Percentiles rank a stretch among this genome's conserved stretches.
These are phyloP conservation scores for Digitaria exilis DNA, from an alignment of 202 grass and related monocot genomes.

Conservation along the genomic window DNA sequence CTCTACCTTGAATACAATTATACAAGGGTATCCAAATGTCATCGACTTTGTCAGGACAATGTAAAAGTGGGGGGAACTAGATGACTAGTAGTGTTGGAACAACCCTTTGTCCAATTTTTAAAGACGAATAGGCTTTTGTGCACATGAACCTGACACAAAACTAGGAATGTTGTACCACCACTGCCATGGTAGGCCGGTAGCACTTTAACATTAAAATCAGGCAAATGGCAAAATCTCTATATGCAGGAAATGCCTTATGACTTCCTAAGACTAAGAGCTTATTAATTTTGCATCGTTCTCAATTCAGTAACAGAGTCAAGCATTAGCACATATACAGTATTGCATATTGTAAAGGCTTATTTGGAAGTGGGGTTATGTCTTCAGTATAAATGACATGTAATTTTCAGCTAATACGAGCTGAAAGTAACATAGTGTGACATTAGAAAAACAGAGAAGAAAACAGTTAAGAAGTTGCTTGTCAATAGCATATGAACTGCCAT, in stretches of 20 bases:
- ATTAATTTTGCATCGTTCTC: neutral
- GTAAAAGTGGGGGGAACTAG: neutral
- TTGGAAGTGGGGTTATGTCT: neutral
- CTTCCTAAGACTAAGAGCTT: neutral
- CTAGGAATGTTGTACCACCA: neutral
- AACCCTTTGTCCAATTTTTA: neutral
- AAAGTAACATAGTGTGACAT: neutral
- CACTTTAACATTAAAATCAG: neutral
- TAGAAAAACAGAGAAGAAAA: neutral
- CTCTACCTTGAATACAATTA: neutral
- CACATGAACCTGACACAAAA: neutral
- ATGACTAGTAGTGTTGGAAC: neutral
- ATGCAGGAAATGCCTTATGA: neutral
- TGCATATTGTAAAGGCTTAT: conserved; percentile 1
- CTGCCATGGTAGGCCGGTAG: neutral
- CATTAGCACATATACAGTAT: neutral
- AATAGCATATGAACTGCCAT: neutral
- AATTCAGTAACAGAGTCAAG: neutral
- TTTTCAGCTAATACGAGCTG: neutral
- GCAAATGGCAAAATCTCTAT: neutral
- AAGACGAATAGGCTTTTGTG: neutral
- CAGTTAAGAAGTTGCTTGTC: neutral
- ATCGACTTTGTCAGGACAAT: neutral
- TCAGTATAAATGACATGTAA: neutral
- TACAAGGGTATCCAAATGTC: neutral